Evolutionary conservation across 768 basidiomycete species (phyloP).

Genomic region (Tremella yokohamensis): DNA sequence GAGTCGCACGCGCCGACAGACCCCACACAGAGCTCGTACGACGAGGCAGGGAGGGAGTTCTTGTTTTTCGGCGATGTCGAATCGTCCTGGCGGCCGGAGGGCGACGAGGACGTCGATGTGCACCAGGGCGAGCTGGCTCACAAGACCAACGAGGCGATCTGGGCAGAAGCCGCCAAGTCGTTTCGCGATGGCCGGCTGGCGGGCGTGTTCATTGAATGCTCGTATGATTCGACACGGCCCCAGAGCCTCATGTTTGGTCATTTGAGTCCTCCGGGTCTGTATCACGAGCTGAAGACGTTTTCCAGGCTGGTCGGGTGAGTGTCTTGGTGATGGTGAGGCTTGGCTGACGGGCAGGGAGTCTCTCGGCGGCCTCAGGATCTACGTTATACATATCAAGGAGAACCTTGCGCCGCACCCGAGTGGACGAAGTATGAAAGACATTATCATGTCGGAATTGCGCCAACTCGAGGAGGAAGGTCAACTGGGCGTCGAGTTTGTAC

Average conservation of each 20-base stretch:
- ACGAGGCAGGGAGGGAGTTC: conserved; percentile 58
- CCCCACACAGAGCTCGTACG: background rate
- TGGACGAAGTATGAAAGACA: conserved; percentile 58
- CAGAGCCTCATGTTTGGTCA: conserved; percentile 76
- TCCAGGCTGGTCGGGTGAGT: conserved; percentile 47
- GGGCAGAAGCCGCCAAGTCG: conserved; percentile 75
- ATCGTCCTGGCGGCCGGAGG: conserved; percentile 51
- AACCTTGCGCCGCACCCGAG: conserved; percentile 55
- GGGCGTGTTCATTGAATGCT: conserved; percentile 85
- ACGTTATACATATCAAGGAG: conserved; percentile 85
- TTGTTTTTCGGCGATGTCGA: conserved; percentile 95
- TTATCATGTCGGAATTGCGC: conserved; percentile 72
- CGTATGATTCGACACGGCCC: conserved; percentile 70
- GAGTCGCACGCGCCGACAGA: conserved; percentile 19
- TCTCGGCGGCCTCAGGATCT: conserved; percentile 55
- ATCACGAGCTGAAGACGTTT: conserved; percentile 63
- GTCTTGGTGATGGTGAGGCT: too few species aligned
- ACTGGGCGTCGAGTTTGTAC: conserved; percentile 70
- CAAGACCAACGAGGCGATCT: conserved; percentile 64
- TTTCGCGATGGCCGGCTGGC: conserved; percentile 62
- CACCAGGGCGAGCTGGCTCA: conserved; percentile 9
- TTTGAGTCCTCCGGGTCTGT: conserved; percentile 73
- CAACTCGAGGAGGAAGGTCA: conserved; percentile 60
- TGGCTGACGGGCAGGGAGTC: conserved; percentile 8
- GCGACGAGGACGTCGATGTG: conserved; percentile 13